A percentile compares a stretch with the other conserved stretches of the same genome.
Conservation (phyloP, 805 yeast species). For the Grigorovia humatica region DNA sequence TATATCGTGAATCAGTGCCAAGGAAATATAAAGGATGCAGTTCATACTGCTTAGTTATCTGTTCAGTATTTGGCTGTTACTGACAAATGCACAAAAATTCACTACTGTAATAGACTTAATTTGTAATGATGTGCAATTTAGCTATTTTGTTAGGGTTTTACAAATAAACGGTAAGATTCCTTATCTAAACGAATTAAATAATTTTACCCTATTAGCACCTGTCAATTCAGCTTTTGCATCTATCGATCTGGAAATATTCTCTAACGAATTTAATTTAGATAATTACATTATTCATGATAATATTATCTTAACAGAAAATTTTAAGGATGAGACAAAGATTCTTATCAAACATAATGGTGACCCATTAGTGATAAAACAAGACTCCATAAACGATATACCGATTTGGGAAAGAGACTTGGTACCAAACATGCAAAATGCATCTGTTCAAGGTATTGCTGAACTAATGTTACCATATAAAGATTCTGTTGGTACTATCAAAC, state of each 20-base stretch:
- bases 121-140: slow-evolving; percentile 58
- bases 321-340: background rate
- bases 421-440: slow-evolving; percentile 55
- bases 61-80: too few relatives aligned
- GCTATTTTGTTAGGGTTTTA: slow-evolving; percentile 47
- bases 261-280: slow-evolving; percentile 13
- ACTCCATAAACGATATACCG: slow-evolving; percentile 9
- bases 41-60: too few relatives aligned
- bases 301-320: slow-evolving; percentile 20
- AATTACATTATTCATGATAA: slow-evolving; percentile 28
- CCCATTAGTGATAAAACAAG: background rate
- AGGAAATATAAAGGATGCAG: too few relatives aligned
- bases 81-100: slow-evolving; percentile 12
- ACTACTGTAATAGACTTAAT: slow-evolving; percentile 55
- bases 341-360: background rate
- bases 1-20: too few relatives aligned
- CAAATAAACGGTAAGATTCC: slow-evolving; percentile 60
- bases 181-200: slow-evolving; percentile 42
- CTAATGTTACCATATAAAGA: too few relatives aligned
- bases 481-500: slow-evolving; percentile 6
- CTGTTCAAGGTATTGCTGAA: slow-evolving; percentile 52
- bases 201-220: slow-evolving; percentile 73
- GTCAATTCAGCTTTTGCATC: slow-evolving; percentile 60
- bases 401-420: slow-evolving; percentile 47
- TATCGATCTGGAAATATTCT: background rate